Conservation (phyloP, 2,329 filamentous ascomycete genomes). For the Chrysosporium keratinophilum region DNA sequence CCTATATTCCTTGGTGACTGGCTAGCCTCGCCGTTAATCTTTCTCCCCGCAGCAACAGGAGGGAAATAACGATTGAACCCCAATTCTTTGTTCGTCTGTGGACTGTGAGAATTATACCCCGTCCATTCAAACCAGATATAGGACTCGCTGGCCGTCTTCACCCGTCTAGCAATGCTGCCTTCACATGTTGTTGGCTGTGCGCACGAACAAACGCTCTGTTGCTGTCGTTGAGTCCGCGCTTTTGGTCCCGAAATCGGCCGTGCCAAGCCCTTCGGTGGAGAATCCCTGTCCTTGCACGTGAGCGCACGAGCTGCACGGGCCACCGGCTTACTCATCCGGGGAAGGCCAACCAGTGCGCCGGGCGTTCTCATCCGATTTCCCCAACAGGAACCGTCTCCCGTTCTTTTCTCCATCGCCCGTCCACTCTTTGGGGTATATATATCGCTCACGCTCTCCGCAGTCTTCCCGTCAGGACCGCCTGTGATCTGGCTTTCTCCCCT, state of each 20-base stretch:
- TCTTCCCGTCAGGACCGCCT: not conserved
- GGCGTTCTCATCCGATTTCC: not conserved
- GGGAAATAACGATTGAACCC: too few species aligned
- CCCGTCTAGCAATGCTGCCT: not conserved
- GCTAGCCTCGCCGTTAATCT: too few species aligned
- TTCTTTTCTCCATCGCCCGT: not conserved
- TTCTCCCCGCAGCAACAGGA: too few species aligned
- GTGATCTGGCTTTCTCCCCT: not conserved
- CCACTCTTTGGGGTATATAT: not conserved
- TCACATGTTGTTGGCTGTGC: not conserved
- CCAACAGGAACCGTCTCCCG: not conserved
- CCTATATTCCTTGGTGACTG: too few species aligned
- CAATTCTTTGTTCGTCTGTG: too few species aligned
- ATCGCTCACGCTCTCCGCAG: not conserved
- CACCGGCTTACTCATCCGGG: conserved; percentile 4
- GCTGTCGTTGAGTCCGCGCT: not conserved
- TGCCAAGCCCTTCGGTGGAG: not conserved
- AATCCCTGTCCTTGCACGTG: not conserved
- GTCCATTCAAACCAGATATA: too few species aligned
- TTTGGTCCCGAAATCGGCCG: conserved; percentile 2
- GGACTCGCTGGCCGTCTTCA: too few species aligned
- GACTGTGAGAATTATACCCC: too few species aligned
- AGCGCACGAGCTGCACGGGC: not conserved
- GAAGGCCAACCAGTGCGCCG: not conserved
- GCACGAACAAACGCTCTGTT: not conserved